phyloP scores from a whole-genome alignment of 2,329 filamentous ascomycete genomes.

The Fusarium coicis region DNA sequence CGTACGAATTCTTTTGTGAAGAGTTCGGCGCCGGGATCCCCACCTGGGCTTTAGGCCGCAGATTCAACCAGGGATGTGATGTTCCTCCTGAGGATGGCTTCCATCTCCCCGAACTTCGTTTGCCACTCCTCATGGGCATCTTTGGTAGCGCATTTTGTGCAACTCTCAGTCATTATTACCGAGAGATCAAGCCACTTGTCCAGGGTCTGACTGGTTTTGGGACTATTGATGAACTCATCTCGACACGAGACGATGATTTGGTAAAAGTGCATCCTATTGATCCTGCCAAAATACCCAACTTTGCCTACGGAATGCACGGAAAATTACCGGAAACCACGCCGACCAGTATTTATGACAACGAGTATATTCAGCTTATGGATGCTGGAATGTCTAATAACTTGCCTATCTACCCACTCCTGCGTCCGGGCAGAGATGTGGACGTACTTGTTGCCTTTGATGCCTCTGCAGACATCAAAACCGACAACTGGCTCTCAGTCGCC shows the following conservation, averaged over 20 bases:
- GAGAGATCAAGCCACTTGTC: constrained; percentile 87
- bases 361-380: constrained; percentile 89
- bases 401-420: constrained; percentile 91
- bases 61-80: constrained; percentile 75
- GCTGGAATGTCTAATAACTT: constrained; percentile 99
- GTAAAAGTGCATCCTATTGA: constrained; percentile 95
- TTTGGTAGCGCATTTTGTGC: constrained; percentile 98
- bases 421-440: constrained; percentile 88
- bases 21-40: constrained; percentile 92
- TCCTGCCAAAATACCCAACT: constrained; percentile 91
- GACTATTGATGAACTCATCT: constrained; percentile 83
- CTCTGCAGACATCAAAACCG: constrained; percentile 89
- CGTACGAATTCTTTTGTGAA: constrained; percentile 95
- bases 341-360: constrained; percentile 74
- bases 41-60: constrained; percentile 90
- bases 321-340: constrained; percentile 82
- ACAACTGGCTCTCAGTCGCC: constrained; percentile 95
- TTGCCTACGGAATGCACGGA: constrained; percentile 81
- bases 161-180: constrained; percentile 95
- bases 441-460: constrained; percentile 94
- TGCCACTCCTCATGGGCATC: constrained; percentile 89
- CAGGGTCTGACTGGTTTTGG: constrained; percentile 78
- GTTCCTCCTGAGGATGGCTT: constrained; percentile 68
- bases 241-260: constrained; percentile 83
- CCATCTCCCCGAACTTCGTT: constrained; percentile 83